Conservation (phyloP, 345 rosid genomes). For the Eucalyptus albens region DNA sequence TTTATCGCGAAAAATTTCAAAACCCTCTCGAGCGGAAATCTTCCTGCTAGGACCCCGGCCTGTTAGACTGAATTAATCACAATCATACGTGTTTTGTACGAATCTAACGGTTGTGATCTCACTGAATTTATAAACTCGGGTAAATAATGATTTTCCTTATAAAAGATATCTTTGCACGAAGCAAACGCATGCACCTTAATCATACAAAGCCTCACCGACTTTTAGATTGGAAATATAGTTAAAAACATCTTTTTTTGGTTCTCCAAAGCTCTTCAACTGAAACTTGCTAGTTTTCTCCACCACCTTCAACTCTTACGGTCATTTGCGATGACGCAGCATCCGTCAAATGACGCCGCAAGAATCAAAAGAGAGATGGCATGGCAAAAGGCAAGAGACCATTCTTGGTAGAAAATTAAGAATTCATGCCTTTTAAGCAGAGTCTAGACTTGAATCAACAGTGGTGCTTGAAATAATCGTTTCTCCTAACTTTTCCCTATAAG, state of each 20-base stretch:
- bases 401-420: neutral
- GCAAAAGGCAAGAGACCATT: neutral
- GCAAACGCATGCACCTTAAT: accelerated
- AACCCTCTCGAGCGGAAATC: neutral
- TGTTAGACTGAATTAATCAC: neutral
- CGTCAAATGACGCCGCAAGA: neutral
- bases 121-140: accelerated
- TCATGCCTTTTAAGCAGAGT: neutral
- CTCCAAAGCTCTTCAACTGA: neutral
- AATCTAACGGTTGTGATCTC: neutral
- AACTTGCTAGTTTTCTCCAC: neutral
- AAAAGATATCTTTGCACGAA: neutral
- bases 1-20: neutral
- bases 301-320: neutral
- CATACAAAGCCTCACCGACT: neutral
- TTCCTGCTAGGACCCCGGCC: accelerated
- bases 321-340: neutral
- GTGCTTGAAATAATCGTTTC: neutral
- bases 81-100: neutral
- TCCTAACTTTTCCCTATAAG: neutral
- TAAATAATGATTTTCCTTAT: neutral
- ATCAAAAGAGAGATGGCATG: neutral
- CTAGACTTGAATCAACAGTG: neutral
- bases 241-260: neutral
- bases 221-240: neutral